Percentiles rank a stretch among this genome's conserved stretches.
phyloP scores from a whole-genome alignment of 306 rosid species.

The Pueraria montana region DNA sequence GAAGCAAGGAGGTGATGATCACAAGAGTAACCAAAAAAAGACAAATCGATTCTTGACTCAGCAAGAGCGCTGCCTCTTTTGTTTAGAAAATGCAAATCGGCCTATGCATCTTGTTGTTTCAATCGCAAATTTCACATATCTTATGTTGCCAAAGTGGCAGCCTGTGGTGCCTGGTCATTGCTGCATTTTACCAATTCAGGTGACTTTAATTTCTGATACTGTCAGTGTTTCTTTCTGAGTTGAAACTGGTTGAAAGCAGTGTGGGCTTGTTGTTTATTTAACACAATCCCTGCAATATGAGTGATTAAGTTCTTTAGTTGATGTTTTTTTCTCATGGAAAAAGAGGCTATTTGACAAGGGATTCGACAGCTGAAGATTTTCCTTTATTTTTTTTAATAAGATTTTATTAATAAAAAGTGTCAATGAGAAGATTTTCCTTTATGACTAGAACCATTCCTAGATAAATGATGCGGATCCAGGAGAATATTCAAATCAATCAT shows the following conservation, averaged over 20 bases:
- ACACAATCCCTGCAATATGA: slow-evolving; percentile 13
- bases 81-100: slow-evolving; percentile 83
- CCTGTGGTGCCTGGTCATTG: slow-evolving; percentile 92
- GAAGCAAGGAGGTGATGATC: slow-evolving; percentile 70
- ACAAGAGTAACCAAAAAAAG: slow-evolving; percentile 58
- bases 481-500: slow-evolving; percentile 10
- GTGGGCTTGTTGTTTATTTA: slow-evolving; percentile 19
- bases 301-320: neutral
- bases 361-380: neutral
- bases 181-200: slow-evolving; percentile 90
- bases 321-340: neutral
- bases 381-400: too few species aligned
- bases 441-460: neutral
- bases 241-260: neutral
- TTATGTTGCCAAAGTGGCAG: slow-evolving; percentile 92
- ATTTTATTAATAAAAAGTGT: too few species aligned
- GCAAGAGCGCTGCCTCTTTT: slow-evolving; percentile 84
- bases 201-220: slow-evolving; percentile 50
- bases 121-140: slow-evolving; percentile 78
- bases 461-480: neutral
- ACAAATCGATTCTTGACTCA: slow-evolving; percentile 66
- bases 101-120: slow-evolving; percentile 91
- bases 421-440: slow-evolving; percentile 5
- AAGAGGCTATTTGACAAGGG: neutral
- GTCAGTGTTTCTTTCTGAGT: slow-evolving; percentile 24